These are phyloP conservation scores for Coffea canephora DNA, from an alignment of 257 asterid species.

Conservation along the genomic window DNA sequence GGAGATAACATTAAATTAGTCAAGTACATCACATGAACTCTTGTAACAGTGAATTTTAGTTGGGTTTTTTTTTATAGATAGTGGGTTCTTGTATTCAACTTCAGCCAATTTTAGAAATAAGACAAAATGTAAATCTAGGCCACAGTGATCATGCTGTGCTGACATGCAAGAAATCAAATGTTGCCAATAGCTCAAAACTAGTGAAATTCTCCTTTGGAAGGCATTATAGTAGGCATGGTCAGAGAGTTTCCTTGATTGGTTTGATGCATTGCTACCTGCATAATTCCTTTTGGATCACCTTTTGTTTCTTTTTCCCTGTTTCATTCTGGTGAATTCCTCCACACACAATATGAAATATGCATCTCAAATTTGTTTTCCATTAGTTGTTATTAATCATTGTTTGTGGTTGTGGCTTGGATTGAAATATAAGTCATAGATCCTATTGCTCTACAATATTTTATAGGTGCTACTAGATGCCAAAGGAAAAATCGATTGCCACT, in stretches of 20 bases:
- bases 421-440: not conserved
- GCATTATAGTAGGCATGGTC: not conserved
- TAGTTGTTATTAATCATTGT: not conserved
- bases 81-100: constrained; percentile 2
- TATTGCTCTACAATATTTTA: not conserved
- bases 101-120: constrained; percentile 19
- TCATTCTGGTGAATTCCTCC: not conserved
- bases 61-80: constrained; percentile 35
- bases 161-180: not conserved
- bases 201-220: not conserved
- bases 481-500: constrained; percentile 18
- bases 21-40: constrained; percentile 43
- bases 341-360: not conserved
- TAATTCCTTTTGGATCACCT: not conserved
- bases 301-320: not conserved
- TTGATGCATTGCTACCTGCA: not conserved
- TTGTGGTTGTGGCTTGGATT: constrained; percentile 13
- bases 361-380: not conserved
- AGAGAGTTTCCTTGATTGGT: not conserved
- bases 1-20: constrained; percentile 45
- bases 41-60: constrained; percentile 31
- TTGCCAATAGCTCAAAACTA: not conserved
- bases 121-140: constrained; percentile 10
- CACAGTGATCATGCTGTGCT: not conserved
- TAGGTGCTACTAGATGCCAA: constrained; percentile 15